Evolutionary conservation across 176 grass and related monocot genomes (phyloP), one percentile per base, ranked within the genome.

Genomic region (Bonia amplexicaulis): DNA sequence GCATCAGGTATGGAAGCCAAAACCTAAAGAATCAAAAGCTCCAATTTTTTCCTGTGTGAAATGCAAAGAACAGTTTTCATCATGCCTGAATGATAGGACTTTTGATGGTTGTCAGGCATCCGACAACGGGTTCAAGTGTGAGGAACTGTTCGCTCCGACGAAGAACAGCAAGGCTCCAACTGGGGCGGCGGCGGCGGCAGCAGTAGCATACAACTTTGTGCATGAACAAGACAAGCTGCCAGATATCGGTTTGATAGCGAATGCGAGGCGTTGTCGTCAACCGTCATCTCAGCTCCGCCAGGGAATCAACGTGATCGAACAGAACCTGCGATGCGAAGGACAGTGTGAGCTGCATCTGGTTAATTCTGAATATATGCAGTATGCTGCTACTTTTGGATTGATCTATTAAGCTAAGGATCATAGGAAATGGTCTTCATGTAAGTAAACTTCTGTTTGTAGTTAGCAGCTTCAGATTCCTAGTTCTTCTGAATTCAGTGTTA

Each of bases 61-160:
- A 74, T 12, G 71, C 71, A 19, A 17, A 74, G 19, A 74, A 74
- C 66, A 15, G 52, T 74, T 23, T 54, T 54, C 72, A 81, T 81
- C 85, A 87, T 87, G 85, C 25, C 16, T 66, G 77, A 73, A 87
- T 80, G 77, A 87, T 80, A 64, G 35, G 85, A 80, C 85, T 73
- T 47, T n/a, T 22, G 61, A 69, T 35, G 49, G 75, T 62, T 69
- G 66, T 78, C 65, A 85, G 84, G 75, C 14, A 71, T 60, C 51
- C 74, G 65, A 27, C 84, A 85, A 57, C 25, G 73, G 51, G 48
- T 45, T 77, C 2, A n/a, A 39, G 19, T 17, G 29, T 7, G 16
- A 70, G 29, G 71, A 40, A 73, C 71, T 84, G 82, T 66, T 75
- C 20, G 42, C 22, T 86, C 84, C 29, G 44, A 46, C 26, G 26